These are phyloP conservation scores for Chaetothyriales sp. DNA, from an alignment of 2,329 filamentous ascomycete genomes.

Conservation along the genomic window DNA sequence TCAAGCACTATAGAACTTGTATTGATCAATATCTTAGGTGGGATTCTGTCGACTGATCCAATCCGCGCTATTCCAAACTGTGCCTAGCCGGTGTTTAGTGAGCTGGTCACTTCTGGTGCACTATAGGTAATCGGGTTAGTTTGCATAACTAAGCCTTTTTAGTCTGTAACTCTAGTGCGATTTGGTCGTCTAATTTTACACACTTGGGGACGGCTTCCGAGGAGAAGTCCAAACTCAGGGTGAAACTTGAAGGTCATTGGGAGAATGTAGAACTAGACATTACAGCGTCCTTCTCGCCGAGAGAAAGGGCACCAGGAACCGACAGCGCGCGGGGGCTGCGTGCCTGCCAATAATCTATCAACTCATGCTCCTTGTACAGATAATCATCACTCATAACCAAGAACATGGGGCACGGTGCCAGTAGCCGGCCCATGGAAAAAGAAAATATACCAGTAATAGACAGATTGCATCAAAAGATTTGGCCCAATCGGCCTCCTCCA, in stretches of 20 bases:
- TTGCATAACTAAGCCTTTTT: too few relatives aligned
- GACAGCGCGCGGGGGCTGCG: not conserved
- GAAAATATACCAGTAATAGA: not conserved
- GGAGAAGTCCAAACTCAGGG: too few relatives aligned
- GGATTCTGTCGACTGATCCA: too few relatives aligned
- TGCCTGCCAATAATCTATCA: not conserved
- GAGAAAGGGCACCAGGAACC: not conserved
- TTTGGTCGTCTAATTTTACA: too few relatives aligned
- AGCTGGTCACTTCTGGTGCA: too few relatives aligned
- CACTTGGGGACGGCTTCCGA: too few relatives aligned
- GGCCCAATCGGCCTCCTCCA: slow-evolving; percentile 5
- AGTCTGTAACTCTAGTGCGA: too few relatives aligned
- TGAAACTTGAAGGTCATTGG: not conserved
- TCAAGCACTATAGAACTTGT: too few relatives aligned
- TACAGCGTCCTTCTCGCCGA: not conserved
- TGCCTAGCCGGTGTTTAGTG: too few relatives aligned
- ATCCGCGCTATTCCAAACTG: too few relatives aligned
- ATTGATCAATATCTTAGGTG: too few relatives aligned
- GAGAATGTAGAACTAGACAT: not conserved
- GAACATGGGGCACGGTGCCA: slow-evolving; percentile 5
- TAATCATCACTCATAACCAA: not conserved
- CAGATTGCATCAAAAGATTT: slow-evolving; percentile 2
- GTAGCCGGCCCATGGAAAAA: slow-evolving; percentile 8
- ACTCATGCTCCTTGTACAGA: not conserved
- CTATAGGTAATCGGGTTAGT: too few relatives aligned